Conservation (phyloP, 2,329 filamentous ascomycete genomes). For the Fusarium sp. region DNA sequence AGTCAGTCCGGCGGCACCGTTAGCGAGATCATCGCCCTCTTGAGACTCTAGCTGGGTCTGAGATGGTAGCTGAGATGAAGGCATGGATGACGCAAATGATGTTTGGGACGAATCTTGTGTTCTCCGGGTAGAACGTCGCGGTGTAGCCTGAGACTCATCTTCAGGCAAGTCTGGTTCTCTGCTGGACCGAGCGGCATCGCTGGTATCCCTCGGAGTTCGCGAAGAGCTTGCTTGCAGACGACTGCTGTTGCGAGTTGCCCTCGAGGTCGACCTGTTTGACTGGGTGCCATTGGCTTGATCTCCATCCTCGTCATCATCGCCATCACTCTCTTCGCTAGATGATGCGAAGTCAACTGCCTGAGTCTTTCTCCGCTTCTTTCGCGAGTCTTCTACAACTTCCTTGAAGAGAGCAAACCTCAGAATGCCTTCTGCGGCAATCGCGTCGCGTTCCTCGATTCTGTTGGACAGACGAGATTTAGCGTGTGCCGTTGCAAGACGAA, state of each 20-base stretch:
- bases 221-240: conserved; percentile 44
- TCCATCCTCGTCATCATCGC: conserved; percentile 69
- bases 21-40: conserved; percentile 62
- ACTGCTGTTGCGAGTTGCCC: conserved; percentile 51
- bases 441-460: conserved; percentile 90
- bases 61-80: conserved; percentile 77
- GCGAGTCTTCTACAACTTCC: conserved; percentile 86
- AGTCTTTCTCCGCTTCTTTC: conserved; percentile 85
- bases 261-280: conserved; percentile 43
- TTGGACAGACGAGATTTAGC: conserved; percentile 92
- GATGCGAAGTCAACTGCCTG: conserved; percentile 70
- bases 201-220: conserved; percentile 41
- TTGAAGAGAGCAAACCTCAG: conserved; percentile 97
- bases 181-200: conserved; percentile 45
- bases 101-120: conserved; percentile 61
- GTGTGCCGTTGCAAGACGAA: conserved; percentile 95
- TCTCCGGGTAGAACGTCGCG: conserved; percentile 60
- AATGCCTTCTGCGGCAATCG: conserved; percentile 88
- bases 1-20: conserved; percentile 59
- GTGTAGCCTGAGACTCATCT: conserved; percentile 51
- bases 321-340: conserved; percentile 71
- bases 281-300: conserved; percentile 69
- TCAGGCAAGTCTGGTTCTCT: conserved; percentile 63
- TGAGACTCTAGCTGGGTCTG: conserved; percentile 61
- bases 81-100: conserved; percentile 85